Conservation (phyloP, 331 rosid genomes). For the Phaseolus coccineus region DNA sequence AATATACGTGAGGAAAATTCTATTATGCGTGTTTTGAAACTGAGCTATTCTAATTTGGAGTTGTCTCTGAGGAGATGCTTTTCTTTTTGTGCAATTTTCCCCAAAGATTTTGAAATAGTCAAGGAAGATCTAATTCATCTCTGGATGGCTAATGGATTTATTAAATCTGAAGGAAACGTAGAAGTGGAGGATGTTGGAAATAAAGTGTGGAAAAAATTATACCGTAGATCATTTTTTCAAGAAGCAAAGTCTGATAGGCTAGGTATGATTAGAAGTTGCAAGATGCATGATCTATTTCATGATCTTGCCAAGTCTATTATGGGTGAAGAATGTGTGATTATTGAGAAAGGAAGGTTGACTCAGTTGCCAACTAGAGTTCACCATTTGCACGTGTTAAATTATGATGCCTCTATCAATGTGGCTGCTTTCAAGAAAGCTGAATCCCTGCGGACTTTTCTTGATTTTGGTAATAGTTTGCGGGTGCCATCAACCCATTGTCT, state of each 20-base stretch:
- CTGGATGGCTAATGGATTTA: constrained; percentile 36
- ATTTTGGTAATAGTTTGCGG: too few relatives aligned
- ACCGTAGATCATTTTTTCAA: constrained; percentile 37
- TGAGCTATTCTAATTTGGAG: constrained; percentile 38
- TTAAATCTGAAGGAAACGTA: not conserved
- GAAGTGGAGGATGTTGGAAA: constrained; percentile 25
- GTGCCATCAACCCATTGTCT: not conserved
- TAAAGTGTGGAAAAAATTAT: constrained; percentile 4
- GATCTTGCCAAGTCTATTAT: not conserved
- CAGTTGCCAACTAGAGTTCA: not conserved
- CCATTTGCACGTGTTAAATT: too few relatives aligned
- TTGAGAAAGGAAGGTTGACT: not conserved
- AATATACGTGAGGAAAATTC: not conserved
- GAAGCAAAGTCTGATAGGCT: not conserved
- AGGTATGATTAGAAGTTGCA: not conserved
- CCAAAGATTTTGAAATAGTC: not conserved
- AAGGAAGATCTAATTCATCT: not conserved
- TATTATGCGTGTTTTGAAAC: constrained; percentile 11
- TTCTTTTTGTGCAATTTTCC: constrained; percentile 41
- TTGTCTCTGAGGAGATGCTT: constrained; percentile 22
- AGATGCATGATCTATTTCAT: constrained; percentile 40
- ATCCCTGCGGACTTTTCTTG: constrained; percentile 9
- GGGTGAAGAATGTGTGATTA: constrained; percentile 16
- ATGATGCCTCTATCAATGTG: too few relatives aligned
- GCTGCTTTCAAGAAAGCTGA: constrained; percentile 34